Evolutionary conservation across 2,329 filamentous ascomycete species (phyloP), one percentile per base, ranked within the genome.

Genomic region (Fusarium ambrosium): DNA sequence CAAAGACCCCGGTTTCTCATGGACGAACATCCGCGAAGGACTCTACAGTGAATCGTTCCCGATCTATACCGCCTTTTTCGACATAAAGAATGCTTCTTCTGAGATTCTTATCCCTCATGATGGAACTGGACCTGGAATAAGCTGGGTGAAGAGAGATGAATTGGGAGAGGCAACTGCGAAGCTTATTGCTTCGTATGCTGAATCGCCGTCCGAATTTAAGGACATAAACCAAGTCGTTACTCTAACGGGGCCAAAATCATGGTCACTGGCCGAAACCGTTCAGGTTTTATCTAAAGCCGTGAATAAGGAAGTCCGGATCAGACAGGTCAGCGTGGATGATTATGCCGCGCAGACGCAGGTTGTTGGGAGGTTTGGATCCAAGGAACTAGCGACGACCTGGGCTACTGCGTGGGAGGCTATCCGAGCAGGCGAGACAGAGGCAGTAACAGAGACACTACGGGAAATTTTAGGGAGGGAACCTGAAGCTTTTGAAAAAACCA

Each of bases 401-500:
- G 74, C 74, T 16, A 76, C 74, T 6, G 74, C 74, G 2, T 76
- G 73, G 73, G 65, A 72, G 3, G 74, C 65, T 4, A 76, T 76
- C 1, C 53, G 32, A 14, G 71, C 58, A 4, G 71, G 74, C 1
- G 74, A 76, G n/a, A 66, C 73, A 1, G 73, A 56, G 10, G 41
- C 39, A 0, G 61, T 74, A 2, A 72, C 59, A 2, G 13, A 27
- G 2, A 74, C 60, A 0, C 18, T 70, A 34, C 22, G 27, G 0
- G 39, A 76, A 2, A 11, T 75, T 6, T 1, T 76, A 2, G 73
- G 68, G 20, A 51, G 73, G 0, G 73, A 74, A 2, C 71, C 70
- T 0, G 73, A 76, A n/a, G 13, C 39, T 1, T 76, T 72, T 32
- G 73, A 74, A 8, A 69, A 6, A 10, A 74, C 73, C 2, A 48